Evolutionary conservation across 495 filamentous ascomycete genomes (phyloP), one percentile per base, ranked within the genome.

Genomic region (Ascobolus immersus): DNA sequence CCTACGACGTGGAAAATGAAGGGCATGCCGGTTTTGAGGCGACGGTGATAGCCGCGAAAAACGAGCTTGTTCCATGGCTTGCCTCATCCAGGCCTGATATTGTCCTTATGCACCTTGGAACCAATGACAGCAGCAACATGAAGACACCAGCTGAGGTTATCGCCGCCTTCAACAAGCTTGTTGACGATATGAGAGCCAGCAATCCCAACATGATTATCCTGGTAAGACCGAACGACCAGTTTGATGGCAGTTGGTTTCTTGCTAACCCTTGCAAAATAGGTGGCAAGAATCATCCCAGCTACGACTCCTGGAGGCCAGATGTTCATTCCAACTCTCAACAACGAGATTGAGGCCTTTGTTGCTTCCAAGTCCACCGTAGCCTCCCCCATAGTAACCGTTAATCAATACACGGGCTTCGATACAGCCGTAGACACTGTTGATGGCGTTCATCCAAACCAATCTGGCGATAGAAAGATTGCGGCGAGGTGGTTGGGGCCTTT

Each of bases 211-310:
- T 54, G 43, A 62, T 57, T 49, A 62, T 64, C 36, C 43, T 64
- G 12, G 60, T 64, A 45, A 39, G 57, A 50, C 17, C 30, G 12
- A n/a, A 17, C 22, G 21, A 18, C 12, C 14, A 17, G 22, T 28
- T 28, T 7, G 10, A n/a, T 38, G 9, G 35, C 22, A 22, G 12
- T n/a, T 31, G 8, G 17, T 33, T 21, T 2, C 14, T 19, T 20
- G 10, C 21, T 42, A 4, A 25, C 22, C 22, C 7, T 25, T 7
- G n/a, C 7, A 25, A 25, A 25, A 23, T 17, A 65, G 61, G 57
- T 65, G 5, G 58, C 59, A 4, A 56, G 61, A 49, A 63, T 65
- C 44, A 65, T 65, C 41, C 61, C 61, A 15, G 50, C 59, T 17
- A 46, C 45, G 13, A 38, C 48, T 5, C 51, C 49, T 19, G 52